Conservation (phyloP, 2,329 filamentous ascomycete species). For the Blastomyces parvus region DNA sequence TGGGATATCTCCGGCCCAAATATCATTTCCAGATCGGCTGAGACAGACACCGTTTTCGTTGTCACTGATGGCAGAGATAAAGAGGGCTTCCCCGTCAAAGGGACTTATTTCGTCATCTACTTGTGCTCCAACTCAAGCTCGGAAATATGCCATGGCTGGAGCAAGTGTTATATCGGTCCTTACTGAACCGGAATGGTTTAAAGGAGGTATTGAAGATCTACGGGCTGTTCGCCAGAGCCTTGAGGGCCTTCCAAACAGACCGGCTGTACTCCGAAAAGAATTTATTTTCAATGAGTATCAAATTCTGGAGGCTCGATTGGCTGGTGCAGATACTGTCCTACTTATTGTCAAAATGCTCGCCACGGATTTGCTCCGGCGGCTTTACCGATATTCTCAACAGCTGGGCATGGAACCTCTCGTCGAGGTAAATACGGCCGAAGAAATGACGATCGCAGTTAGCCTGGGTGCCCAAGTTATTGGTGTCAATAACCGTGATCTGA, state of each 20-base stretch:
- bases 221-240: constrained; percentile 77
- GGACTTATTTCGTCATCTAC: constrained; percentile 82
- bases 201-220: constrained; percentile 90
- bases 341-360: constrained; percentile 98
- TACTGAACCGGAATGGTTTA: constrained; percentile 98
- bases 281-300: constrained; percentile 98
- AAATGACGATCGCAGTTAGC: constrained; percentile 80
- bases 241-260: constrained; percentile 83
- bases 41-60: constrained; percentile 75
- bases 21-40: constrained; percentile 70
- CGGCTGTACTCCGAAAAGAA: constrained; percentile 86
- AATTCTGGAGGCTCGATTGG: constrained; percentile 84
- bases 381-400: constrained; percentile 82
- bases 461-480: constrained; percentile 87
- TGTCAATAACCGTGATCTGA: constrained; percentile 94
- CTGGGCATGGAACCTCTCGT: constrained; percentile 96
- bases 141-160: constrained; percentile 83
- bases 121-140: constrained; percentile 80
- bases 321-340: constrained; percentile 87
- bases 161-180: constrained; percentile 98
- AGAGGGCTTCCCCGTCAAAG: constrained; percentile 91
- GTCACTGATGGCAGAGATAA: constrained; percentile 95
- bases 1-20: constrained; percentile 71
- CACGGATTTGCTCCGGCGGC: constrained; percentile 56
- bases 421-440: constrained; percentile 87